A percentile compares a stretch with the other conserved stretches of the same genome.
Conservation (phyloP, 192 early-diverging fungal genomes). For the Backusella sp. region DNA sequence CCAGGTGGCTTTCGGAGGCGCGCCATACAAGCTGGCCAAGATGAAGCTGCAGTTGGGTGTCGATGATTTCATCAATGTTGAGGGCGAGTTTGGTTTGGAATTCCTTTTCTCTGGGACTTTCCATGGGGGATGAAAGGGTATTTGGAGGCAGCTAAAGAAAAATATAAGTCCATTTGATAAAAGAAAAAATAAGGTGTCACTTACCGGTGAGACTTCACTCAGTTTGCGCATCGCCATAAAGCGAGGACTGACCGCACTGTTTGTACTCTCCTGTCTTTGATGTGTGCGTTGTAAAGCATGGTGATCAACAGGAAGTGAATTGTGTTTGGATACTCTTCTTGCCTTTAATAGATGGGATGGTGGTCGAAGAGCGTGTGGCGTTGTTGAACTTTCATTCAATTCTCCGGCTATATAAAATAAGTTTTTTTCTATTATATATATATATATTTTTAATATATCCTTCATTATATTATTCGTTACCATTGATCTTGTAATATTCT, state of each 20-base stretch:
- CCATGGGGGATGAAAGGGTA: not conserved
- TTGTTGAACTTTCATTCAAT: not conserved
- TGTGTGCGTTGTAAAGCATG: not conserved
- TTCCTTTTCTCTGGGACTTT: not conserved
- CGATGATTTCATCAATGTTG: conserved; percentile 19
- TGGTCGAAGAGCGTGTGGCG: conserved; percentile 18
- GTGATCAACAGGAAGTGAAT: not conserved
- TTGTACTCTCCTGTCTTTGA: conserved; percentile 1
- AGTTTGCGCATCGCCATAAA: conserved; percentile 25
- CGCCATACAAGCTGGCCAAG: conserved; percentile 16
- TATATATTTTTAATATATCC: not conserved
- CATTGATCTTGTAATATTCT: not conserved
- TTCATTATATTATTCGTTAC: not conserved
- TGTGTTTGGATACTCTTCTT: not conserved
- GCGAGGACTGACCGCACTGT: conserved; percentile 20
- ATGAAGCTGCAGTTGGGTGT: conserved; percentile 14
- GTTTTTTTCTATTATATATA: too few species aligned
- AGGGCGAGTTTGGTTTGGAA: not conserved
- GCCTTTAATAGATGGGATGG: conserved; percentile 19
- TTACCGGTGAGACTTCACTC: conserved; percentile 14
- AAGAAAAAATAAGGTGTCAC: not conserved
- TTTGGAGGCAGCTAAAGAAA: not conserved
- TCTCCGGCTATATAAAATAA: not conserved
- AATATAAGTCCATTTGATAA: too few species aligned
- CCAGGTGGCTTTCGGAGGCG: conserved; percentile 11